Percentiles rank a stretch among this genome's conserved stretches.
These are phyloP conservation scores for Aspergillus pseudotamarii DNA, from an alignment of 2,329 filamentous ascomycete species.

Conservation along the genomic window DNA sequence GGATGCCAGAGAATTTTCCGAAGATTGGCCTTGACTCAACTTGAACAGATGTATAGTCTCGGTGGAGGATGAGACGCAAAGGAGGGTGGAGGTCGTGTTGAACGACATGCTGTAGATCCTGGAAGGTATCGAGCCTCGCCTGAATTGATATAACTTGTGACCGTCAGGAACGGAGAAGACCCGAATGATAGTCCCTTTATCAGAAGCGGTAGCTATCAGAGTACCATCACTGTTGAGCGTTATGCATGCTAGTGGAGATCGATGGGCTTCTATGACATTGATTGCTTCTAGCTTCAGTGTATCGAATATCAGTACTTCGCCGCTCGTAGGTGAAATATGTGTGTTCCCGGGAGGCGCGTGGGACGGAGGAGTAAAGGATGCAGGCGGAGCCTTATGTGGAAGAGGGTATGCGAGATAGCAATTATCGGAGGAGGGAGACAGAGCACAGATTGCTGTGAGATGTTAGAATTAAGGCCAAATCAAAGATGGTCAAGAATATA, in stretches of 20 bases:
- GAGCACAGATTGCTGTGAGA: conserved; percentile 74
- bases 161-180: conserved; percentile 91
- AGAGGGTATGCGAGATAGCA: conserved; percentile 95
- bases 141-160: conserved; percentile 93
- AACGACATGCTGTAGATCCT: conserved; percentile 99
- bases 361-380: conserved; percentile 63
- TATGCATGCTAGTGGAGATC: conserved; percentile 86
- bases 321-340: conserved; percentile 80
- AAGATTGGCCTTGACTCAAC: conserved; percentile 53
- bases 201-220: conserved; percentile 87
- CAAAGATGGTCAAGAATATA: neutral
- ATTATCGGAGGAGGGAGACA: conserved; percentile 92
- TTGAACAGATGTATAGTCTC: conserved; percentile 98
- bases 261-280: conserved; percentile 93
- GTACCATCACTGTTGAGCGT: conserved; percentile 92
- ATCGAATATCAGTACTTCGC: conserved; percentile 92
- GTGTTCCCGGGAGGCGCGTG: conserved; percentile 78
- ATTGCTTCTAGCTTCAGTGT: conserved; percentile 85
- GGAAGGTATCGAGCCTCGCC: conserved; percentile 90
- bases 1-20: conserved; percentile 31
- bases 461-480: conserved; percentile 13
- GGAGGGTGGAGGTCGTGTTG: conserved; percentile 87
- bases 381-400: conserved; percentile 63
- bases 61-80: conserved; percentile 93
- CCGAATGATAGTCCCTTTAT: conserved; percentile 95